phyloP scores from a whole-genome alignment of 805 yeast genomes.

The Cephaloascus albidus region DNA sequence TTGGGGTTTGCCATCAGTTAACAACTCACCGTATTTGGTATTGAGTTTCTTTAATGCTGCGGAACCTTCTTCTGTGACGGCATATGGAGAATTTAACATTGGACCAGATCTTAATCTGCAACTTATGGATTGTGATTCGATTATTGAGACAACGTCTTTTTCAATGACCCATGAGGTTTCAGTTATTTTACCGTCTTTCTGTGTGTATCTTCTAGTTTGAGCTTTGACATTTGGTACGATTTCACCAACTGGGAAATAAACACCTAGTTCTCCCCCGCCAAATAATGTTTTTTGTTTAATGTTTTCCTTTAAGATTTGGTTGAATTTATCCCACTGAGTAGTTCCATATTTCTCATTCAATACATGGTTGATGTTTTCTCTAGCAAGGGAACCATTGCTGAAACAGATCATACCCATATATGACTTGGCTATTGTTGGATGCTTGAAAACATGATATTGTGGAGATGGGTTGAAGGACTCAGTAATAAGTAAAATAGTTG shows the following conservation, averaged over 20 bases:
- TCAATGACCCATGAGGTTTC: slow-evolving; percentile 37
- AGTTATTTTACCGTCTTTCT: slow-evolving; percentile 16
- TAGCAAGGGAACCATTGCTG: slow-evolving; percentile 82
- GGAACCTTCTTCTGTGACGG: background rate
- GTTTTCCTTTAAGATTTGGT: slow-evolving; percentile 38
- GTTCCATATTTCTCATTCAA: slow-evolving; percentile 36
- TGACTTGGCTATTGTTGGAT: slow-evolving; percentile 67
- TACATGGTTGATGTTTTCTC: slow-evolving; percentile 65
- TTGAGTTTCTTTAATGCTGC: slow-evolving; percentile 5
- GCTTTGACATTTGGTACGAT: slow-evolving; percentile 77
- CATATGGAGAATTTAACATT: slow-evolving; percentile 37
- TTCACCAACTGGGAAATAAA: slow-evolving; percentile 85
- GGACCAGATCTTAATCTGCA: slow-evolving; percentile 78
- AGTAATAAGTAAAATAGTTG: slow-evolving; percentile 78
- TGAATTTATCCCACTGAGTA: slow-evolving; percentile 53
- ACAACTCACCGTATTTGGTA: slow-evolving; percentile 28
- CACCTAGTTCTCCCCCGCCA: too few relatives aligned
- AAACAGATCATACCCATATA: slow-evolving; percentile 96
- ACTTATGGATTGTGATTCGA: slow-evolving; percentile 81
- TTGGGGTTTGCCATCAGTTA: slow-evolving; percentile 43
- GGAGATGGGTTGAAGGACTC: slow-evolving; percentile 70
- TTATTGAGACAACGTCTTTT: slow-evolving; percentile 65
- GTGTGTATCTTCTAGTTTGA: slow-evolving; percentile 45
- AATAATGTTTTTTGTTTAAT: too few relatives aligned
- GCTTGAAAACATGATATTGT: slow-evolving; percentile 77